phyloP scores from a whole-genome alignment of 495 filamentous ascomycete species.

The Rostrohypoxylon terebratum region DNA sequence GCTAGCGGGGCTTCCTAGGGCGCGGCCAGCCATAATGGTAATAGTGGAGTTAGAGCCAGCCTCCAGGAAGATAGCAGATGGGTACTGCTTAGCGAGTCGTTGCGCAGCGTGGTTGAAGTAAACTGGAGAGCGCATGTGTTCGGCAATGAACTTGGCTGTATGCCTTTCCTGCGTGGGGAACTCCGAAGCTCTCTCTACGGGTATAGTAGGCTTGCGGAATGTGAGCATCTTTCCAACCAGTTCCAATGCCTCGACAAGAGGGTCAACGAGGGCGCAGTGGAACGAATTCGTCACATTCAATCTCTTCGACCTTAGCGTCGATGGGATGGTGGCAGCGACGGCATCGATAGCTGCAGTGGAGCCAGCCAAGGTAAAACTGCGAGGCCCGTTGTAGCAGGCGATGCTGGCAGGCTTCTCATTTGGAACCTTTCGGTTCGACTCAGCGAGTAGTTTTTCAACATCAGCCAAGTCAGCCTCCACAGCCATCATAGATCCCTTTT shows the following conservation, averaged over 20 bases:
- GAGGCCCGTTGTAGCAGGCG: constrained; percentile 64
- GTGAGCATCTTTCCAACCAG: constrained; percentile 45
- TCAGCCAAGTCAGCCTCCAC: constrained; percentile 54
- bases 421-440: constrained; percentile 33
- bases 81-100: constrained; percentile 55
- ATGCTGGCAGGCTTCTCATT: constrained; percentile 47
- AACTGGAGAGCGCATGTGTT: constrained; percentile 64
- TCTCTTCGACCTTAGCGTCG: constrained; percentile 52
- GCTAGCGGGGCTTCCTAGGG: constrained; percentile 37
- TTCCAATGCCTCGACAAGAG: constrained; percentile 52
- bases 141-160: constrained; percentile 54
- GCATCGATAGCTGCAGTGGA: constrained; percentile 51
- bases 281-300: constrained; percentile 65
- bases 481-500: constrained; percentile 60
- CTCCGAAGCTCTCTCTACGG: constrained; percentile 50
- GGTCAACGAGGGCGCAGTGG: constrained; percentile 62
- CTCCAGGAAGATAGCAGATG: constrained; percentile 61
- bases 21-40: constrained; percentile 58
- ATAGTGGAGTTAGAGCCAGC: constrained; percentile 64
- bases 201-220: constrained; percentile 51
- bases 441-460: constrained; percentile 46
- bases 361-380: constrained; percentile 62
- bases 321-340: constrained; percentile 36
- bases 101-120: constrained; percentile 65
- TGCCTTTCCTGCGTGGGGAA: constrained; percentile 53